phyloP scores from a whole-genome alignment of 305 asterid species.

The Ilex paraguariensis region DNA sequence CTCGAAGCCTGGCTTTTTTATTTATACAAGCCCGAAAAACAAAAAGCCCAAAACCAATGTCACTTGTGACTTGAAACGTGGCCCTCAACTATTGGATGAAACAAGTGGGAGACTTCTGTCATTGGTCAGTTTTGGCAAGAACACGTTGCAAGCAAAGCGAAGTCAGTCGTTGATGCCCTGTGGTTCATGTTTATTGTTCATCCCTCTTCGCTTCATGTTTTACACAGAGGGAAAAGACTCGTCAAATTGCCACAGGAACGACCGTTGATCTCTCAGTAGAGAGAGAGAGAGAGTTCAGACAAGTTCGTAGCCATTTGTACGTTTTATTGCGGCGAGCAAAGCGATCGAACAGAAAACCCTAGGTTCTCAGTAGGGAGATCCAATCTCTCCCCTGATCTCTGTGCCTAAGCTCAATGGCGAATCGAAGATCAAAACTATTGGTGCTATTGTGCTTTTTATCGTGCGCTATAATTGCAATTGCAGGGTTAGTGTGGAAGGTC shows the following conservation, averaged over 20 bases:
- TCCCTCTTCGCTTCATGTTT: no score
- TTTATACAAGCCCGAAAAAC: no score
- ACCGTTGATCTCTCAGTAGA: not conserved
- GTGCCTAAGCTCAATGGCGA: not conserved
- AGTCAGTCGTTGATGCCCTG: not conserved
- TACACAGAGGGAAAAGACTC: not conserved
- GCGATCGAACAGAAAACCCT: not conserved
- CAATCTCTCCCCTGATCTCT: not conserved
- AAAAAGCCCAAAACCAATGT: no score
- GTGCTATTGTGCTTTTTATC: not conserved
- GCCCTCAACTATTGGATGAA: not conserved
- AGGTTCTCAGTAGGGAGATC: no score
- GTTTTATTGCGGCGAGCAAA: not conserved
- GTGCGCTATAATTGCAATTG: constrained; percentile 24
- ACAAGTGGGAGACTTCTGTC: not conserved
- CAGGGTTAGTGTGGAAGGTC: constrained; percentile 53
- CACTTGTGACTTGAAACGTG: not conserved
- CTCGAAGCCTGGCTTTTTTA: no score
- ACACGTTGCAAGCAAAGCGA: not conserved
- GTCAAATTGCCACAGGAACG: not conserved
- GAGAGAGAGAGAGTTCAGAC: not conserved
- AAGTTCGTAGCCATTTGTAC: not conserved
- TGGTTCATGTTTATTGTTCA: not conserved
- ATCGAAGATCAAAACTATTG: not conserved
- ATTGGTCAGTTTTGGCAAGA: not conserved